Percentiles rank a stretch among this genome's conserved stretches.
Evolutionary conservation across 2,329 filamentous ascomycete species (phyloP).

Genomic region (Berkeleyomyces rouxiae): DNA sequence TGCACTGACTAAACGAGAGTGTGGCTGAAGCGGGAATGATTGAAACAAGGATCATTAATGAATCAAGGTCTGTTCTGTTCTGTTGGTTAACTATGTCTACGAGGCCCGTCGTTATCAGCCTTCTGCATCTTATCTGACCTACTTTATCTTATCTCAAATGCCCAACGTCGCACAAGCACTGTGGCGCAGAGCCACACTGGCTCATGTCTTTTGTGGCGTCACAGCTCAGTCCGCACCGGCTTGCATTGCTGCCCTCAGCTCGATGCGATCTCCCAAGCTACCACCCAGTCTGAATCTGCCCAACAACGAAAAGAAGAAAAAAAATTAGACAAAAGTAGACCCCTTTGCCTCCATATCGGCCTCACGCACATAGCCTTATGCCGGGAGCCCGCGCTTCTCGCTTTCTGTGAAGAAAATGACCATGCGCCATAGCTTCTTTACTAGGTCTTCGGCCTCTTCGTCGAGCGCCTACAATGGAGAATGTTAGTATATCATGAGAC

Average conservation of each 20-base stretch:
- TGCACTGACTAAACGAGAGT: conserved; percentile 2
- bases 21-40: background rate
- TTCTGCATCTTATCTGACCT: no score
- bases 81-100: background rate
- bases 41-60: background rate
- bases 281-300: background rate
- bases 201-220: background rate
- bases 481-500: background rate
- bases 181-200: background rate
- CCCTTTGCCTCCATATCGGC: background rate
- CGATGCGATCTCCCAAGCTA: background rate
- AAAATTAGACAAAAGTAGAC: background rate
- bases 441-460: conserved; percentile 82
- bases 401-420: conserved; percentile 94
- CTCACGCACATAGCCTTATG: conserved; percentile 24
- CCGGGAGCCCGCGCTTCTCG: conserved; percentile 73
- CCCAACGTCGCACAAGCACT: background rate
- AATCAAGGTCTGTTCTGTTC: background rate
- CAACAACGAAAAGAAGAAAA: background rate
- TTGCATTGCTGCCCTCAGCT: background rate
- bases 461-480: conserved; percentile 51
- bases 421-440: conserved; percentile 97
- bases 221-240: no score
- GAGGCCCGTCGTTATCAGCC: background rate
- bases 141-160: no score